Evolutionary conservation across 805 yeast species (phyloP), one percentile per base, ranked within the genome.

Genomic region (Yamadazyma insecticola): DNA sequence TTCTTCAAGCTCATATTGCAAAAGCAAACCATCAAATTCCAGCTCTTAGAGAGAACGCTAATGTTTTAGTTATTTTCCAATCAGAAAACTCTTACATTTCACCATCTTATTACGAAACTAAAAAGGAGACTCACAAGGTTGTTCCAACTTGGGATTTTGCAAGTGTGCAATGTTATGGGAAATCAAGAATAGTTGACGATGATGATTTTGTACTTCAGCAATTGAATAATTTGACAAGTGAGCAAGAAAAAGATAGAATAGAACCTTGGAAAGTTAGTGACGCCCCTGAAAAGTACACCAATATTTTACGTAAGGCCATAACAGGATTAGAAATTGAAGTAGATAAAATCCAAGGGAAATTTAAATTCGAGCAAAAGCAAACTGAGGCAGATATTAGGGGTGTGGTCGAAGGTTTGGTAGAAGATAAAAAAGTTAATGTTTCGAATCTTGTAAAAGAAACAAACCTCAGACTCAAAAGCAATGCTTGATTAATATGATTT

Each of bases 131-230:
- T 19, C 79, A 75, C 39, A 78, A 76, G 46, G 66, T 63, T 24
- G 85, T 78, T n/a, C 83, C 85, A 12, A 78, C 85, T 1, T 79
- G 84, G 84, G 78, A 74, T 48, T 78, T 70, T 52, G 75, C 72
- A 2, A 54, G 72, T 4, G 76, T 72, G 19, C 83, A 79, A 45
- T 58, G 70, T 25, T 58, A 70, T 35, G 85, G 85, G 3, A 65
- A 50, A 17, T 66, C 79, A 7, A 57, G 38, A 16, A 47, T 73
- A 11, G 50, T 63, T 13, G 75, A 70, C 30, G 70, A 68, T 30
- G 46, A 51, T 15, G 69, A 59, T 12, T 74, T 70, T 57, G 61
- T 77, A 7, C 42, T 67, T 24, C 36, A 50, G 0, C 77, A 72
- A 43, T 46, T 78, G 25, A 56, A 60, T 15, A 46, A 47, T 14